Base-by-base conservation (phyloP, 805 yeast genomes). In the Candida alai region DNA sequence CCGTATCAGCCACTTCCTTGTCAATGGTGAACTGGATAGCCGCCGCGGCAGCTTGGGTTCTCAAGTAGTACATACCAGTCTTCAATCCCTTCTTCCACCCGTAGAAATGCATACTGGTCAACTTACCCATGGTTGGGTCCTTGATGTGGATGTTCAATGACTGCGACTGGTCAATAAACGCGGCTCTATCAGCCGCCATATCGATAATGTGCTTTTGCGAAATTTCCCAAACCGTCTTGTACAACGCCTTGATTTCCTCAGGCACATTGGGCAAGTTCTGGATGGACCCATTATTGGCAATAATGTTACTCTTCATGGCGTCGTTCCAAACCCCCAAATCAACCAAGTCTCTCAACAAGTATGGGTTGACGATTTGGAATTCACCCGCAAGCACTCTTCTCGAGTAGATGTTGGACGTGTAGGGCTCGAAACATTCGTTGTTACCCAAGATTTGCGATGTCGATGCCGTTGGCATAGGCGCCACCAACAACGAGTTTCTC, bases 21-120 rank as follows among this genome's bases (percentile, higher is more conserved):
- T 72, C 75, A 30, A 72, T 70, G 16, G 76, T 65, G 62, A 88
- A 90, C 68, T 90, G 95, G 55, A 93, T 93, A 30, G 98, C 97
- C 33, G 95, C 84, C 27, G 96, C 77, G 14, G 98, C 98, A 41
- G 97, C 96, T 72, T 86, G 95, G 8, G 97, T 90, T 65, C 97
- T 81, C 60, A 93, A 70, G 65, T 93, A 93, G 72, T 93, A 93
- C 94, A 93, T 90, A 54, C 98, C 98, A 4, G 98, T 93, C 74
- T 93, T 93, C 58, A 93, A 75, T 41, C 98, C 98, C 70, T 84
- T 87, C 70, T 85, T 84, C 98, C 98, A 93, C 30, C 96, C 97
- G 57, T 93, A 90, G 72, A 93, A 93, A 62, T 93, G 98, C 97
- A 93, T 93, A 45, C 93, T 79, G 5, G 97, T 93, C 56, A 93